Evolutionary conservation across 192 early-diverging fungal genomes (phyloP), one percentile per base, ranked within the genome.

Genomic region (Paraglomus occultum): DNA sequence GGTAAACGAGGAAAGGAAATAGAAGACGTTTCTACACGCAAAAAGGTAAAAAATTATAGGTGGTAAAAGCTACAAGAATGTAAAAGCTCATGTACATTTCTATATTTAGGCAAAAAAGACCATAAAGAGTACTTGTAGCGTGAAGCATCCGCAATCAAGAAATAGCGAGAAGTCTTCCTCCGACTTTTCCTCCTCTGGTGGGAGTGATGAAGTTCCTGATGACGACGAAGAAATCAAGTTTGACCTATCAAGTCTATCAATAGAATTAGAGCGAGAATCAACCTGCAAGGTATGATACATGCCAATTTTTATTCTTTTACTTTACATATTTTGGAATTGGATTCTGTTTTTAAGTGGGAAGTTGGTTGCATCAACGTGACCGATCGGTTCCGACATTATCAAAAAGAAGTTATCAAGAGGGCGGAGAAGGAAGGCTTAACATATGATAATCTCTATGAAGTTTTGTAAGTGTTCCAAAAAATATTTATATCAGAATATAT

Each of bases 181-280:
- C 38, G 59, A 40, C 40, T 61, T n/a, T 61, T 18, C 45, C 45
- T 15, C 38, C 59, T 61, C 38, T 61, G 38, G 45, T 61, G 23
- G 45, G 23, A 61, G 10, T 61, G 45, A 61, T 18, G 45, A 65
- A 64, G 47, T 51, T 4, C 18, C 40, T 64, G 48, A 64, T 5
- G 46, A 67, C 42, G 17, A 67, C n/a, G 51, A 54, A 39, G 65
- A 67, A 67, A 54, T 67, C 18, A 67, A 67, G 55, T 67, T 67
- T 54, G 65, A 67, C 55, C 51, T 67, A 49, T 1, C 1, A n/a
- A 46, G 31, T 54, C 43, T 67, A 46, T 52, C 51, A 45, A 8
- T 23, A 52, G 51, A 54, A 40, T 54, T 67, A 0, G 39, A 45
- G 31, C 38, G n/a, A n/a, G n/a, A n/a, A n/a, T n/a, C n/a, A n/a